Percentiles rank a stretch among this genome's conserved stretches.
Conservation (phyloP, 148 eudicot species). For the Rhododendron simsii region DNA sequence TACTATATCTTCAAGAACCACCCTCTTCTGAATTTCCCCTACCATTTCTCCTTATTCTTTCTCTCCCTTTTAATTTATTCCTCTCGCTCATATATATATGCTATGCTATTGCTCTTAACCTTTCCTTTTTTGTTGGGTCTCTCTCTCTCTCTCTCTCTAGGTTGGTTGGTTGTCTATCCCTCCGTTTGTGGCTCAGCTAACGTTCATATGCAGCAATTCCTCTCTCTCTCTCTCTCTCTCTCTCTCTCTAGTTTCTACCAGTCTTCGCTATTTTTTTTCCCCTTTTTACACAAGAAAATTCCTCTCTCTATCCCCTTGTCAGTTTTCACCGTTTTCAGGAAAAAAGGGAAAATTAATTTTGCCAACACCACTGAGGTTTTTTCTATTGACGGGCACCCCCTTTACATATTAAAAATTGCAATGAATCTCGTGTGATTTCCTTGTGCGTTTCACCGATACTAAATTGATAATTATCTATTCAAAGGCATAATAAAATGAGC, state of each 20-base stretch:
- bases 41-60: neutral
- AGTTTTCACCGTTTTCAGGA: neutral
- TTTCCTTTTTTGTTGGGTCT: neutral
- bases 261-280: neutral
- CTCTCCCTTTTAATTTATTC: neutral
- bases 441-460: too few species aligned
- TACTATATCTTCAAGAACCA: conserved; percentile 35
- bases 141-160: neutral
- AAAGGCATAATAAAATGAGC: too few species aligned
- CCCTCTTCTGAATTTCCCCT: conserved; percentile 15
- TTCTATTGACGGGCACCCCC: neutral
- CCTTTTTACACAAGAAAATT: too few species aligned
- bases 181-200: neutral
- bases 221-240: neutral
- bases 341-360: too few species aligned
- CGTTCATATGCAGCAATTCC: neutral
- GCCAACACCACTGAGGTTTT: neutral
- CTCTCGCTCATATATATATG: too few species aligned
- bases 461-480: too few species aligned
- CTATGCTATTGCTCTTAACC: neutral
- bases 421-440: too few species aligned
- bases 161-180: neutral
- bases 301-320: neutral
- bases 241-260: neutral
- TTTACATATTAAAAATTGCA: too few species aligned